phyloP scores from a whole-genome alignment of 257 asterid genomes.

The Solanum etuberosum region DNA sequence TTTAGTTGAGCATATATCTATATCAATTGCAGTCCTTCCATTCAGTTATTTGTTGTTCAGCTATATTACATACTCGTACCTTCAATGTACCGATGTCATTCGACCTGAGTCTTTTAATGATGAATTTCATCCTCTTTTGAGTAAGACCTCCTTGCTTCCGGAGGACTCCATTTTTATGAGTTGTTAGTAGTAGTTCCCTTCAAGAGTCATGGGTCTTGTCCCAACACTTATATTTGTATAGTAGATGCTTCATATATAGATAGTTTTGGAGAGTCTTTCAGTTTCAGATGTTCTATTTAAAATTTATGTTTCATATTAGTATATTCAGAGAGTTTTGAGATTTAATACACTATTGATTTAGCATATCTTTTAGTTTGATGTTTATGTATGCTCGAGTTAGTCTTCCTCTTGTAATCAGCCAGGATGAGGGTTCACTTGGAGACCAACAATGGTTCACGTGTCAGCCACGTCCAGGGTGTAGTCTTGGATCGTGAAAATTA shows the following conservation, averaged over 20 bases:
- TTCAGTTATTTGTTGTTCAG: background rate
- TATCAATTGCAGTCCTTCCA: background rate
- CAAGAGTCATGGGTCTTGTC: background rate
- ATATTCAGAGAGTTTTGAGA: background rate
- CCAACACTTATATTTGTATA: background rate
- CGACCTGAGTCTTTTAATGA: no score
- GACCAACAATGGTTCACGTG: background rate
- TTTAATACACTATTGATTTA: no score
- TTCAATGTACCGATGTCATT: background rate
- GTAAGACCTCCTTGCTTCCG: background rate
- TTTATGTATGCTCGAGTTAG: background rate
- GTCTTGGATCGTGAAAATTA: background rate
- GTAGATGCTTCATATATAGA: background rate
- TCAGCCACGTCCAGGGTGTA: background rate
- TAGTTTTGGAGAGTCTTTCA: background rate
- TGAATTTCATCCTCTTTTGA: background rate
- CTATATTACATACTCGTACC: no score
- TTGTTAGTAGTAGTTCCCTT: background rate
- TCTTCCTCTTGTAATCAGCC: no score
- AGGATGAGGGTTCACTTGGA: background rate
- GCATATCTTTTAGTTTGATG: background rate
- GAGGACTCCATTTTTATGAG: background rate
- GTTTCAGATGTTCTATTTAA: background rate
- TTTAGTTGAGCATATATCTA: no score
- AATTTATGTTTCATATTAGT: background rate